These are phyloP conservation scores for Phytophthora fragariaefolia DNA, from an alignment of 352 stramenopile species.

Conservation along the genomic window DNA sequence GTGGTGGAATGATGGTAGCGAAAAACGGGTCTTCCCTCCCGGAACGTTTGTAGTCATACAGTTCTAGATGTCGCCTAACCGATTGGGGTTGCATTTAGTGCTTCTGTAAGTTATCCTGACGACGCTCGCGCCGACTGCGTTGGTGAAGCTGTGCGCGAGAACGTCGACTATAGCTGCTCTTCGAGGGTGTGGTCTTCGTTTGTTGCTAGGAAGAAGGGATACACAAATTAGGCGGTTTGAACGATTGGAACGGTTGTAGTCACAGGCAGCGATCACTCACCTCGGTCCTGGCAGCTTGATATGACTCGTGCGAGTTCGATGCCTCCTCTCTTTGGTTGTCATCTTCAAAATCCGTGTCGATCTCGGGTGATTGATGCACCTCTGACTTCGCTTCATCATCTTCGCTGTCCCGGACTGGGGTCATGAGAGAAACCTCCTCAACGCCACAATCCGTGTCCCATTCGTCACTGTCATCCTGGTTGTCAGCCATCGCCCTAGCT, in stretches of 20 bases:
- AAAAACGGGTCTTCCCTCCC: slow-evolving; percentile 10
- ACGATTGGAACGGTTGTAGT: neutral
- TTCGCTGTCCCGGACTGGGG: slow-evolving; percentile 26
- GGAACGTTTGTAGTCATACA: neutral
- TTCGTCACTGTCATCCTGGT: slow-evolving; percentile 31
- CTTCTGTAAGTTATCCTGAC: slow-evolving; percentile 4
- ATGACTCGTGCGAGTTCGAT: slow-evolving; percentile 18
- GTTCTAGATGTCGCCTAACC: slow-evolving; percentile 31
- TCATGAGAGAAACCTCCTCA: slow-evolving; percentile 60
- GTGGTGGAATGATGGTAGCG: slow-evolving; percentile 21
- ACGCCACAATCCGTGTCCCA: slow-evolving; percentile 37
- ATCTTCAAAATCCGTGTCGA: slow-evolving; percentile 16
- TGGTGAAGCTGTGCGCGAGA: slow-evolving; percentile 8
- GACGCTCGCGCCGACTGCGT: slow-evolving; percentile 14
- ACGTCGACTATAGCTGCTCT: slow-evolving; percentile 2
- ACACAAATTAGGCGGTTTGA: no score
- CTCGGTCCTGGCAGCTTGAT: slow-evolving; percentile 30
- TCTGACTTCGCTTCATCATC: slow-evolving; percentile 33
- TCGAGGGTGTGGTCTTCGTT: neutral
- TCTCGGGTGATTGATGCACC: neutral
- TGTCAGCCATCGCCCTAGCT: slow-evolving; percentile 25
- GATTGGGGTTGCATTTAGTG: slow-evolving; percentile 6
- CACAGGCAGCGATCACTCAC: slow-evolving; percentile 11
- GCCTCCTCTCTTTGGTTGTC: slow-evolving; percentile 19
- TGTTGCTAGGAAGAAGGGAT: slow-evolving; percentile 10